Base-by-base conservation (phyloP, 2,329 filamentous ascomycete species). In the Pseudogymnoascus sp. region DNA sequence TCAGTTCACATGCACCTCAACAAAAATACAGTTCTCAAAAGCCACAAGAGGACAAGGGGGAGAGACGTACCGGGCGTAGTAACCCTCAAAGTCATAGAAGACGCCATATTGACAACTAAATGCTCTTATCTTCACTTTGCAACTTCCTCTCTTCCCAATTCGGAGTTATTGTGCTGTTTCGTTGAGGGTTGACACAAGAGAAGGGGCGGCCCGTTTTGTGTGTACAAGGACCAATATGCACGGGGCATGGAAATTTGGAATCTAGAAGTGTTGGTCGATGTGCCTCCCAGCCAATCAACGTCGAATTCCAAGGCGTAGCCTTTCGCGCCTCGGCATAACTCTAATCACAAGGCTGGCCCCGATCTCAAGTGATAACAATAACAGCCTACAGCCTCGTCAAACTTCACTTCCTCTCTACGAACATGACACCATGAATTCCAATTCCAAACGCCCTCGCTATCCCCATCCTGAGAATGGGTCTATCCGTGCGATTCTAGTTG, bases 21-120 rank as follows among this genome's bases (percentile, higher is more conserved):
- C 58, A 59, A 59, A 59, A 59, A 38, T 38, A 11, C 5, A 14
- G 19, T 39, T 59, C 36, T 39, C 58, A 59, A 59, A 59, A 16
- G 14, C 2, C 19, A 16, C 6, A 1, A 7, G 11, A 1, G 12
- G n/a, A 12, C 2, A 6, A 12, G 16, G n/a, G 22, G 4, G 12
- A 7, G 6, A 35, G 33, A 39, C 58, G 19, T 60, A 60, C 58
- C 33, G n/a, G 58, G 58, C 35, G 58, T 41, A 35, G 58, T 38
- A n/a, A 60, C 58, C 22, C 33, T 60, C 35, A 60, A 60, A 19
- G 58, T 60, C 33, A 60, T 60, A 14, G 58, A 38, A 60, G 58
- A 41, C 33, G 58, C 58, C 36, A 38, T 60, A 4, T 38, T 60
- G 58, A 60, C 58, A 25, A 33, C 9, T 19, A 23, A 16, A 39